Conservation (phyloP, 1,139 yeast species). For the Nakaseomyces delphensis region DNA sequence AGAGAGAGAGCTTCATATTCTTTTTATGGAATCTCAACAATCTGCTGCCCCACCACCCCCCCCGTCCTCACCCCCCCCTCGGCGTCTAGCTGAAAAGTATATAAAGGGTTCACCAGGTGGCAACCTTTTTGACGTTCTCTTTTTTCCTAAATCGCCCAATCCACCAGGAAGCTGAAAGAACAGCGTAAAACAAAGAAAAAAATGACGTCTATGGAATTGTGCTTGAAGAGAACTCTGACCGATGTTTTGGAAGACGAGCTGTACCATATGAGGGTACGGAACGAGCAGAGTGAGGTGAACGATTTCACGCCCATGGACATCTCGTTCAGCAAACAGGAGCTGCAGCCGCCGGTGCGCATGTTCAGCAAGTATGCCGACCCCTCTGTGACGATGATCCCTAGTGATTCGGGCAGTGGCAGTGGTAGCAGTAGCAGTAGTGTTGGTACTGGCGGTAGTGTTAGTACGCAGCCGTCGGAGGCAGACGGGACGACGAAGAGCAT, state of each 20-base stretch:
- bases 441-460: neutral
- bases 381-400: slow-evolving; percentile 10
- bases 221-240: slow-evolving; percentile 39
- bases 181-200: neutral
- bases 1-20: neutral
- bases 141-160: neutral
- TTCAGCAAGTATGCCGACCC: slow-evolving; percentile 36
- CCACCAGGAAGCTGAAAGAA: too few relatives aligned
- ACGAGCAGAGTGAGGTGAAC: slow-evolving; percentile 10
- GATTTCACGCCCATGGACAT: neutral
- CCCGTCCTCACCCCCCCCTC: neutral
- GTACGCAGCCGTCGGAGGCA: neutral
- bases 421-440: neutral
- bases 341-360: slow-evolving; percentile 15
- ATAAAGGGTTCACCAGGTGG: slow-evolving; percentile 1
- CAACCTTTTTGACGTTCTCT: neutral
- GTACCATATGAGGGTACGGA: slow-evolving; percentile 35
- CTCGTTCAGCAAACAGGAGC: neutral
- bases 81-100: neutral
- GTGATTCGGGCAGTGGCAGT: neutral
- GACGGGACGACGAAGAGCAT: neutral
- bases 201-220: slow-evolving; percentile 27
- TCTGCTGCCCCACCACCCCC: too few relatives aligned
- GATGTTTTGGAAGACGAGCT: slow-evolving; percentile 61
- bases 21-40: too few relatives aligned